A percentile compares a stretch with the other conserved stretches of the same genome.
Evolutionary conservation across 495 filamentous ascomycete species (phyloP).

Genomic region (Talaromyces liani): DNA sequence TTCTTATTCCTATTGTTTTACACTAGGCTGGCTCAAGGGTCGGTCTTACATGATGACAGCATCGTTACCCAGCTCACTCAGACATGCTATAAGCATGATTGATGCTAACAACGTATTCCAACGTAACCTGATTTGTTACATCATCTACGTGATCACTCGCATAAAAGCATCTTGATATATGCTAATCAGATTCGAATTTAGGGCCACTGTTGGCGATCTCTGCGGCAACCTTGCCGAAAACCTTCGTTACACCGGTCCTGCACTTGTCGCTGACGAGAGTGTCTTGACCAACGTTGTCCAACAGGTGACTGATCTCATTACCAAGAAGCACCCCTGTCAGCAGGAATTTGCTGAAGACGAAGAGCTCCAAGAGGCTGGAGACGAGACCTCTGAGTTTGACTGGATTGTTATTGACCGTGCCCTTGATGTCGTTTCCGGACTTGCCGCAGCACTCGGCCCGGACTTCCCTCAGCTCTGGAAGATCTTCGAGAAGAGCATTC

Average conservation of each 20-base stretch:
- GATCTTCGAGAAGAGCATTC: conserved; percentile 80
- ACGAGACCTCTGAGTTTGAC: conserved; percentile 91
- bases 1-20: conserved; percentile 12
- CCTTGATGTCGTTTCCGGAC: conserved; percentile 76
- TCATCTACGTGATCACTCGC: conserved; percentile 1
- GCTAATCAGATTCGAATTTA: conserved; percentile 41
- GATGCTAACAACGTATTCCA: conserved; percentile 81
- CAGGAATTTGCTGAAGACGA: conserved; percentile 76
- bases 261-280: conserved; percentile 64
- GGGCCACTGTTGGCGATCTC: conserved; percentile 85
- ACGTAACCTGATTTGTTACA: conserved; percentile 22
- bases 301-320: conserved; percentile 65
- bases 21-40: neutral
- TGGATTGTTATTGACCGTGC: conserved; percentile 95
- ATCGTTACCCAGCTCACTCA: conserved; percentile 99
- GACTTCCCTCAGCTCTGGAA: conserved; percentile 86
- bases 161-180: conserved; percentile 1
- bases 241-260: conserved; percentile 83
- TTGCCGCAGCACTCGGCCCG: conserved; percentile 73
- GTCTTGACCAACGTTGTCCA: conserved; percentile 59
- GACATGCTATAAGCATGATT: conserved; percentile 70
- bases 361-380: conserved; percentile 56
- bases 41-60: conserved; percentile 68
- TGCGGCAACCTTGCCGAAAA: conserved; percentile 91
- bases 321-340: conserved; percentile 86